Percentiles rank a stretch among this genome's conserved stretches.
These are phyloP conservation scores for Populus deltoides DNA, from an alignment of 345 rosid genomes.

Conservation along the genomic window DNA sequence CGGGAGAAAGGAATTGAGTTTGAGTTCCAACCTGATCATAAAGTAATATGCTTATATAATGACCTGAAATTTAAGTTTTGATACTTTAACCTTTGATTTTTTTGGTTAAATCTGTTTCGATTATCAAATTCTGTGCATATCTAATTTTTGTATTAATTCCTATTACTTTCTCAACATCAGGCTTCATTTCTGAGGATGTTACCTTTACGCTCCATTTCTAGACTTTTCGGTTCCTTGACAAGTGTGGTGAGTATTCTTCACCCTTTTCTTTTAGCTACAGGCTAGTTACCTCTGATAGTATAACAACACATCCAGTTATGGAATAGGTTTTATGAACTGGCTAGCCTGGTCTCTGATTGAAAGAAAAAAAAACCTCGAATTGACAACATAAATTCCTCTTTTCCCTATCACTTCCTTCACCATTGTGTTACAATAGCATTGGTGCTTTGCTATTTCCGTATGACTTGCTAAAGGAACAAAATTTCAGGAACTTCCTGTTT, in stretches of 20 bases:
- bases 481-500: constrained; percentile 72
- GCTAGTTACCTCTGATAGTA: not conserved
- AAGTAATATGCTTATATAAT: constrained; percentile 37
- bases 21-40: constrained; percentile 77
- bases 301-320: too few relatives aligned
- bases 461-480: constrained; percentile 16
- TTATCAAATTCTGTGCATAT: not conserved
- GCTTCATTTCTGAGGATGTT: constrained; percentile 75
- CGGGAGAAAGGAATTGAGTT: constrained; percentile 70
- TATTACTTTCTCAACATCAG: constrained; percentile 34
- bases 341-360: not conserved
- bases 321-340: too few relatives aligned
- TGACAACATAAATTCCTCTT: not conserved
- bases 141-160: not conserved
- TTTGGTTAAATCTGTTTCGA: not conserved
- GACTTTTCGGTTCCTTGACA: constrained; percentile 78
- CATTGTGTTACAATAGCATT: not conserved
- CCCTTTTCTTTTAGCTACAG: not conserved
- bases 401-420: not conserved
- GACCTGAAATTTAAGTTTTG: constrained; percentile 1
- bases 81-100: not conserved
- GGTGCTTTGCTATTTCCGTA: not conserved
- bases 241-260: constrained; percentile 49
- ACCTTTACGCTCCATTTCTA: constrained; percentile 83
- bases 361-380: not conserved